Percentiles rank a stretch among this genome's conserved stretches.
Conservation (phyloP, 1,284 basidiomycete species). For the Apiotrichum brassicae region DNA sequence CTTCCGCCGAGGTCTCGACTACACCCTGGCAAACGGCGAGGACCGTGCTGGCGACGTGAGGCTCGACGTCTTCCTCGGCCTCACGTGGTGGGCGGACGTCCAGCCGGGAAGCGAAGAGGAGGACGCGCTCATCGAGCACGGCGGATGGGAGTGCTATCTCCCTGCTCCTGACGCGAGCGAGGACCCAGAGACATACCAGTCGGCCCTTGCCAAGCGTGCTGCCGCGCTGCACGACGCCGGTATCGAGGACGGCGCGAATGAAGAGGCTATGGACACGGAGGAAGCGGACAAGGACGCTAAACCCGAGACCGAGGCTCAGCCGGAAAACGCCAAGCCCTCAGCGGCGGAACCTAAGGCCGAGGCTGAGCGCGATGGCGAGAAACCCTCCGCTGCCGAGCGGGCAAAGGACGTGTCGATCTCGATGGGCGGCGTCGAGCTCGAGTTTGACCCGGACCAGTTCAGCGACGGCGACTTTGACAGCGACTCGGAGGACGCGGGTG, state of each 20-base stretch:
- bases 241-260: neutral
- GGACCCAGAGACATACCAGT: slow-evolving; percentile 88
- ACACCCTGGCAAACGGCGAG: slow-evolving; percentile 87
- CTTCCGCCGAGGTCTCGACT: slow-evolving; percentile 89
- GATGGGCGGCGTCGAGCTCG: slow-evolving; percentile 41
- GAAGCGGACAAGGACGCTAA: neutral
- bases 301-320: neutral
- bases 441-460: slow-evolving; percentile 47
- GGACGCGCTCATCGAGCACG: slow-evolving; percentile 57
- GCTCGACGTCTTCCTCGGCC: slow-evolving; percentile 80
- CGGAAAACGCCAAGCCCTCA: neutral
- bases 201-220: slow-evolving; percentile 48
- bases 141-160: slow-evolving; percentile 98
- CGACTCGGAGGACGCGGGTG: slow-evolving; percentile 54
- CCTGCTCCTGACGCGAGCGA: slow-evolving; percentile 87
- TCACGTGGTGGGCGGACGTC: slow-evolving; percentile 65
- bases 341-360: neutral
- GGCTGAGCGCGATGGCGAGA: slow-evolving; percentile 12
- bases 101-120: slow-evolving; percentile 46
- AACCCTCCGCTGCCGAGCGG: slow-evolving; percentile 2
- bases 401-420: slow-evolving; percentile 38
- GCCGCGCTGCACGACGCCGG: slow-evolving; percentile 9
- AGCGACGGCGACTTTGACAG: slow-evolving; percentile 46
- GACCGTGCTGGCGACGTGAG: slow-evolving; percentile 62
- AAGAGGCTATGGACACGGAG: slow-evolving; percentile 8